A percentile compares a stretch with the other conserved stretches of the same genome.
These are phyloP conservation scores for Trichosporon ovoides DNA, from an alignment of 1,284 basidiomycete genomes.

Conservation along the genomic window DNA sequence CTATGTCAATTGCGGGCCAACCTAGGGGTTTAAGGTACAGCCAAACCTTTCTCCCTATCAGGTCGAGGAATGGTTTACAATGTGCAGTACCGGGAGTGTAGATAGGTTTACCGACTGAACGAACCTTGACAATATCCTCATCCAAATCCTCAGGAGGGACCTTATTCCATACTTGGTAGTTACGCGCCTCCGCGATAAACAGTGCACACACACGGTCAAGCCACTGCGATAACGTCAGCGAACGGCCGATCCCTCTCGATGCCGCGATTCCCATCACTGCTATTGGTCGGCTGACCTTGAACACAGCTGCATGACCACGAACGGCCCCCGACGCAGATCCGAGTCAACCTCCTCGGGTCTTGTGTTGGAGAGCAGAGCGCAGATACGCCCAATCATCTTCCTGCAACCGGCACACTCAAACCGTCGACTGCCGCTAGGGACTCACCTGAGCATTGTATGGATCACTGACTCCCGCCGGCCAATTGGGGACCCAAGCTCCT, in stretches of 20 bases:
- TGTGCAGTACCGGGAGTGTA: background rate
- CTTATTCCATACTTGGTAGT: slow-evolving; percentile 12
- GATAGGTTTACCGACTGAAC: background rate
- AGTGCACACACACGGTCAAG: slow-evolving; percentile 17
- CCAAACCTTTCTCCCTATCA: background rate
- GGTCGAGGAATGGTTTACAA: no score
- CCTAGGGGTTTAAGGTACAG: no score
- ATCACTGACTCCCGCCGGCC: slow-evolving; percentile 18
- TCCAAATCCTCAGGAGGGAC: slow-evolving; percentile 25
- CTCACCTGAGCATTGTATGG: slow-evolving; percentile 17
- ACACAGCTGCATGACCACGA: no score
- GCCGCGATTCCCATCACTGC: no score
- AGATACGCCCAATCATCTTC: no score
- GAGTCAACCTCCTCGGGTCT: no score
- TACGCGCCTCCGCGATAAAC: slow-evolving; percentile 21
- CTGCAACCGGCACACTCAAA: no score
- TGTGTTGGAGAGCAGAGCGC: no score
- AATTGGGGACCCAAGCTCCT: slow-evolving; percentile 20
- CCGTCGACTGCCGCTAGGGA: no score
- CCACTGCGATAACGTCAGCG: slow-evolving; percentile 17
- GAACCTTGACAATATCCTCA: slow-evolving; percentile 20
- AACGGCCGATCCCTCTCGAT: no score
- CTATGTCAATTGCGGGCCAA: background rate
- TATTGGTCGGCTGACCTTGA: no score
- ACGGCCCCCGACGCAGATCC: no score